Percentiles rank a stretch among this genome's conserved stretches.
Conservation (phyloP, 2,329 filamentous ascomycete species). For the Microdochium paspali region DNA sequence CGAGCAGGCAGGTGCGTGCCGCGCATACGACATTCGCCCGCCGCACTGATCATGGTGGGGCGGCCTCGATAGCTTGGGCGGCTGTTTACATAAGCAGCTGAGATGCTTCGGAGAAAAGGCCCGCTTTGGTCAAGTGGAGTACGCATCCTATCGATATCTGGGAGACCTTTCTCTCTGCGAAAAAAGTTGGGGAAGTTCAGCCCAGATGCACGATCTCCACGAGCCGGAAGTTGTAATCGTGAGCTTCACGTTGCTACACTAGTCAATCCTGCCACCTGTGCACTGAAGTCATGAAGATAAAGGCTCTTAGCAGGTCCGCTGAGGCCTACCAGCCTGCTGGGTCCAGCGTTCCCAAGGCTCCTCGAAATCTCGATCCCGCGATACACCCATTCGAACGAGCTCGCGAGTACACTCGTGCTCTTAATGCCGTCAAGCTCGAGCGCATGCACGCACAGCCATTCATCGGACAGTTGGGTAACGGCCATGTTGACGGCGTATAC, state of each 20-base stretch:
- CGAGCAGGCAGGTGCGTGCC: background rate
- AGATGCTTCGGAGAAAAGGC: background rate
- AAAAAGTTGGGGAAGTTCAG: background rate
- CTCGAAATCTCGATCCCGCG: slow-evolving; percentile 70
- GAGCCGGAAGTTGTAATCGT: background rate
- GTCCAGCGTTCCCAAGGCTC: slow-evolving; percentile 53
- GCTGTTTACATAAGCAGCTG: background rate
- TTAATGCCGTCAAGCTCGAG: slow-evolving; percentile 70
- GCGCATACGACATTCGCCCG: background rate
- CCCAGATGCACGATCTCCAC: background rate
- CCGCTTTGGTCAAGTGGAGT: no score
- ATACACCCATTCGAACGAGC: slow-evolving; percentile 88
- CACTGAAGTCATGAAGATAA: slow-evolving; percentile 37
- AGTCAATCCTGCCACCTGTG: background rate
- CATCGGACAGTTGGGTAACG: slow-evolving; percentile 74
- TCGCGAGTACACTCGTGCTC: slow-evolving; percentile 69
- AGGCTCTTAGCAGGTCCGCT: slow-evolving; percentile 57
- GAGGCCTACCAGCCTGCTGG: slow-evolving; percentile 58
- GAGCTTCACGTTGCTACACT: background rate
- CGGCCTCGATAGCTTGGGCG: no score
- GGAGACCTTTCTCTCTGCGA: background rate
- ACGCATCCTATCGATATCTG: background rate
- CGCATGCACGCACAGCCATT: slow-evolving; percentile 76
- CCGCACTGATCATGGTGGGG: background rate
- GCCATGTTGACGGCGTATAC: slow-evolving; percentile 88